These are phyloP conservation scores for Candida ipomoeae DNA, from an alignment of 805 yeast genomes.

Conservation along the genomic window DNA sequence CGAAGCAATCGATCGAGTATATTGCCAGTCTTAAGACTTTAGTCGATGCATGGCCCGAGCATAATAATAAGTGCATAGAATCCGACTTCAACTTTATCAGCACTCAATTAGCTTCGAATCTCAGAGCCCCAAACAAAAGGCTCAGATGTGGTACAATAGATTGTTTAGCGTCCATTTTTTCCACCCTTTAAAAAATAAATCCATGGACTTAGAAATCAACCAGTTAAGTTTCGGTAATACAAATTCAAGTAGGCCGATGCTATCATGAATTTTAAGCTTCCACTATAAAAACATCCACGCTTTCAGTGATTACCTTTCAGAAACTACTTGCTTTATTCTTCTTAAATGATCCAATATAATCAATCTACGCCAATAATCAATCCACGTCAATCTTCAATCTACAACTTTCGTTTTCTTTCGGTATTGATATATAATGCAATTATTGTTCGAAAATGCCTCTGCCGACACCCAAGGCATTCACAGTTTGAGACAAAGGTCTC, in stretches of 20 bases:
- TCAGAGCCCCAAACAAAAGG: neutral
- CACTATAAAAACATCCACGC: too few species aligned
- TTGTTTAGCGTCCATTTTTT: conserved; percentile 29
- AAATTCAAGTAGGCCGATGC: too few species aligned
- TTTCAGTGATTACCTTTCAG: too few species aligned
- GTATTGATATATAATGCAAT: conserved; percentile 4
- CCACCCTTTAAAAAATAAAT: too few species aligned
- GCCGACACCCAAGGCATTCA: conserved; percentile 68
- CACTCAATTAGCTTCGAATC: conserved; percentile 1
- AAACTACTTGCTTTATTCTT: too few species aligned
- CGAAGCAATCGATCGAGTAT: neutral
- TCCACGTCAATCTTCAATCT: too few species aligned
- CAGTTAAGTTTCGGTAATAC: too few species aligned
- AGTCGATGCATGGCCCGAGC: neutral
- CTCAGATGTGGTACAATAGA: conserved; percentile 35
- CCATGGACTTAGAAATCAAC: too few species aligned
- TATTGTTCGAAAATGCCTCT: conserved; percentile 49
- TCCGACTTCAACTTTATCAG: neutral
- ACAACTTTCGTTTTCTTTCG: neutral
- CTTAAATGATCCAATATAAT: too few species aligned
- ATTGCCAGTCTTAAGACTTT: neutral
- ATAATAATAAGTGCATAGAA: neutral
- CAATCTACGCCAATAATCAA: too few species aligned
- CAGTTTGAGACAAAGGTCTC: conserved; percentile 77
- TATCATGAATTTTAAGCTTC: too few species aligned